These are phyloP conservation scores for Suillus subluteus DNA, from an alignment of 768 basidiomycete genomes.

Conservation along the genomic window DNA sequence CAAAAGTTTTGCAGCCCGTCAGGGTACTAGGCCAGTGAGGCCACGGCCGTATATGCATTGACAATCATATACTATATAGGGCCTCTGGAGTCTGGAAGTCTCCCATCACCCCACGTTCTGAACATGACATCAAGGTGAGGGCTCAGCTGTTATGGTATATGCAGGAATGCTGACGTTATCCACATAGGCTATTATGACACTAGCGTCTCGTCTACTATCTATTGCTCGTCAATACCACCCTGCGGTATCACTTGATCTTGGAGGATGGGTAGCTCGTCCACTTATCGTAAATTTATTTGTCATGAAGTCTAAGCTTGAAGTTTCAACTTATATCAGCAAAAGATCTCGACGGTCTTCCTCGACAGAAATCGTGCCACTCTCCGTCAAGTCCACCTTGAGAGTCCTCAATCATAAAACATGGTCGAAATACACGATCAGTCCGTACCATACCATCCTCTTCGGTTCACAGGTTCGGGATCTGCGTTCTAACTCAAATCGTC, in stretches of 20 bases:
- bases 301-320: not conserved
- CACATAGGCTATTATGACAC: not conserved
- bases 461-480: constrained; percentile 79
- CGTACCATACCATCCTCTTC: constrained; percentile 86
- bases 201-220: not conserved
- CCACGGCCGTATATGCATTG: no score
- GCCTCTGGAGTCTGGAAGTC: no score
- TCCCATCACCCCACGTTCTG: no score
- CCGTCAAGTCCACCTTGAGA: not conserved
- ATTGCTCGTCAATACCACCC: not conserved
- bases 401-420: constrained; percentile 42
- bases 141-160: no score
- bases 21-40: no score
- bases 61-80: no score
- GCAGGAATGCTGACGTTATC: no score
- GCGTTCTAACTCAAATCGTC: not conserved
- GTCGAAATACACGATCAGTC: constrained; percentile 93
- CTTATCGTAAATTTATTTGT: not conserved
- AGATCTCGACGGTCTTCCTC: not conserved
- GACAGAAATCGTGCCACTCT: not conserved
- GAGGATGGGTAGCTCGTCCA: not conserved
- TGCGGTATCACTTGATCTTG: not conserved
- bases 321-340: no score
- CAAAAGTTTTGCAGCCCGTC: no score
- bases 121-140: no score